Percentiles rank a stretch among this genome's conserved stretches.
Evolutionary conservation across 208 protist species (phyloP).

Genomic region (Borovskyia barvae): DNA sequence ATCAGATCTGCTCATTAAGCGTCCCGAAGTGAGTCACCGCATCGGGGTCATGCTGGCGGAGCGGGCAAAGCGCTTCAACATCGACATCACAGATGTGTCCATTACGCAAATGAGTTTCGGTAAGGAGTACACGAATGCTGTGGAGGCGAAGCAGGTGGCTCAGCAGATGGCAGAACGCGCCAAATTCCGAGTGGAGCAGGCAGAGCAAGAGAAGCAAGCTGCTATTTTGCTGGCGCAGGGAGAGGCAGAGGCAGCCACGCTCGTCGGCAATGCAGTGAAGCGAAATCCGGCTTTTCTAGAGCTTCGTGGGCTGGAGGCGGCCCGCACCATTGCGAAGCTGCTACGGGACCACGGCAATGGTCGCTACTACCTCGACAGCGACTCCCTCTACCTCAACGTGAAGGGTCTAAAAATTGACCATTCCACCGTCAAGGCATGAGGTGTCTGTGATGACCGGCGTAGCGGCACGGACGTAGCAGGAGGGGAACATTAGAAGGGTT

Average conservation of each 20-base stretch:
- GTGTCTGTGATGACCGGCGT: too few relatives aligned
- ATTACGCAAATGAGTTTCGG: slow-evolving; percentile 97
- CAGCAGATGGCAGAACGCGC: slow-evolving; percentile 96
- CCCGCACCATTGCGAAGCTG: slow-evolving; percentile 87
- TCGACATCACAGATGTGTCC: slow-evolving; percentile 98
- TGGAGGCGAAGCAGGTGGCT: slow-evolving; percentile 96
- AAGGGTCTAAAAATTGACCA: slow-evolving; percentile 45
- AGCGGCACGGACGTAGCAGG: too few relatives aligned
- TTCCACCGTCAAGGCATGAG: slow-evolving; percentile 7
- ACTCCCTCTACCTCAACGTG: slow-evolving; percentile 77
- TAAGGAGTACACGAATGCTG: slow-evolving; percentile 94
- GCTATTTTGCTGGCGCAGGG: slow-evolving; percentile 92
- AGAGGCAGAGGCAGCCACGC: slow-evolving; percentile 89
- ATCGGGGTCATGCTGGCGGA: slow-evolving; percentile 93
- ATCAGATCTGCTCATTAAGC: slow-evolving; percentile 96
- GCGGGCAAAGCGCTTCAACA: slow-evolving; percentile 95
- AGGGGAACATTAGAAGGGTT: neutral
- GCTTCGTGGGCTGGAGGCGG: slow-evolving; percentile 91
- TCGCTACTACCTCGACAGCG: slow-evolving; percentile 82
- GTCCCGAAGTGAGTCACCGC: slow-evolving; percentile 91
- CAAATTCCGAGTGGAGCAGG: slow-evolving; percentile 94
- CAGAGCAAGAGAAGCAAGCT: slow-evolving; percentile 93
- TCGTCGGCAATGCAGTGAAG: slow-evolving; percentile 89
- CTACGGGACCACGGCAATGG: slow-evolving; percentile 70
- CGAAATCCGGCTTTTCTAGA: slow-evolving; percentile 92